Evolutionary conservation across 2,329 filamentous ascomycete genomes (phyloP).

Genomic region (Tolypocladium guangdongense): DNA sequence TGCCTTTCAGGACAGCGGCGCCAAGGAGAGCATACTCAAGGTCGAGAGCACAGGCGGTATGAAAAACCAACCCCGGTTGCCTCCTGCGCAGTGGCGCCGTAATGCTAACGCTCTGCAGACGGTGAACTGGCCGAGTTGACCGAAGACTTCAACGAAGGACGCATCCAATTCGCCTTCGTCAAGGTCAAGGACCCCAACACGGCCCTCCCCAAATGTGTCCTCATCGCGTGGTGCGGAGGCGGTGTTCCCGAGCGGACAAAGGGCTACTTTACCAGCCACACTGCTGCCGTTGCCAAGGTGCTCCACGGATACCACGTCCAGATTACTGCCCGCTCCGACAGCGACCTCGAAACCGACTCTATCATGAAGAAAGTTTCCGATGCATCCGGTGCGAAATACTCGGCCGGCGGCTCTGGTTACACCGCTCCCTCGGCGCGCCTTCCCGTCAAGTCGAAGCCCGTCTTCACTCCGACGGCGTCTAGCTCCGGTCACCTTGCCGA

Average conservation of each 20-base stretch:
- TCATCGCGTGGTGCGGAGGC: slow-evolving; percentile 95
- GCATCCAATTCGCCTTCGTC: slow-evolving; percentile 92
- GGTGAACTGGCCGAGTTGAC: slow-evolving; percentile 83
- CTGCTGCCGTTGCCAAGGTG: slow-evolving; percentile 79
- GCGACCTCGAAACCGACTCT: slow-evolving; percentile 73
- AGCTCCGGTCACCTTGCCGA: slow-evolving; percentile 45
- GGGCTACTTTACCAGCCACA: slow-evolving; percentile 94
- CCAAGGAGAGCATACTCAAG: slow-evolving; percentile 91
- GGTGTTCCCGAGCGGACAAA: slow-evolving; percentile 98
- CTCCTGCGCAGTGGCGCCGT: slow-evolving; percentile 7
- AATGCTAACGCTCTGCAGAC: slow-evolving; percentile 42
- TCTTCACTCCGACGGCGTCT: slow-evolving; percentile 67
- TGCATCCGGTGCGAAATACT: slow-evolving; percentile 91
- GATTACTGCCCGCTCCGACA: slow-evolving; percentile 86
- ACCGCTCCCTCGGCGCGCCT: slow-evolving; percentile 47
- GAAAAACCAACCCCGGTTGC: slow-evolving; percentile 4
- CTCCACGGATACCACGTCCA: slow-evolving; percentile 97
- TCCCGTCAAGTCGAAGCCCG: slow-evolving; percentile 75
- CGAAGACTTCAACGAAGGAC: slow-evolving; percentile 93
- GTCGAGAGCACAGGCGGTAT: slow-evolving; percentile 83
- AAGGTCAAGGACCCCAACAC: slow-evolving; percentile 96
- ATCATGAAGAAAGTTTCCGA: slow-evolving; percentile 93
- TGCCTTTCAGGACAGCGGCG: slow-evolving; percentile 77
- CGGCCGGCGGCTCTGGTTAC: slow-evolving; percentile 50
- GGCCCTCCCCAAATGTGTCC: slow-evolving; percentile 75